Percentiles rank a stretch among this genome's conserved stretches.
phyloP scores from a whole-genome alignment of 192 early-diverging fungal species.

The Coemansia sp. region DNA sequence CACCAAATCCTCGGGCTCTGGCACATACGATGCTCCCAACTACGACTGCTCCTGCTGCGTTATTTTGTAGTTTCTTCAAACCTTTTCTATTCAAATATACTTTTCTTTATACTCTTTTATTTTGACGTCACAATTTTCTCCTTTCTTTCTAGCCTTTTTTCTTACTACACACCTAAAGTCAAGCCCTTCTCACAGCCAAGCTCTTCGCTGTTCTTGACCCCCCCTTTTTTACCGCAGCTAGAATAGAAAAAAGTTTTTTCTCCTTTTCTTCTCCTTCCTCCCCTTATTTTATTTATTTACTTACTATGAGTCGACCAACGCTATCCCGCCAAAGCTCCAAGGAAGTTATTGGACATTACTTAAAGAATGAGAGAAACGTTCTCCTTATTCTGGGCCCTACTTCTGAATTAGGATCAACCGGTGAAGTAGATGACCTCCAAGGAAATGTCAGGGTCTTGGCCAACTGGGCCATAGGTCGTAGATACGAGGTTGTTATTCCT shows the following conservation, averaged over 20 bases:
- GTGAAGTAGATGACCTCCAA: background rate
- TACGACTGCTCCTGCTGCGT: background rate
- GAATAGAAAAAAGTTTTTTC: too few species aligned
- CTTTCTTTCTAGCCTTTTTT: too few species aligned
- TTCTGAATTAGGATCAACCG: background rate
- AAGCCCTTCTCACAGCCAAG: too few species aligned
- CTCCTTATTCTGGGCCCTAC: background rate
- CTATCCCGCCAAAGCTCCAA: background rate
- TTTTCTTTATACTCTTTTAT: background rate
- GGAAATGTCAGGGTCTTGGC: background rate
- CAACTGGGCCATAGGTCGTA: background rate
- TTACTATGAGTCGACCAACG: background rate
- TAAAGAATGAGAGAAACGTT: background rate
- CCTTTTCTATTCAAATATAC: too few species aligned
- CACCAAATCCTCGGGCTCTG: too few species aligned
- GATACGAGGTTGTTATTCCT: background rate
- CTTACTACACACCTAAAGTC: too few species aligned
- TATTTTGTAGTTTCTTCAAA: background rate
- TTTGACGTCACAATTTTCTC: too few species aligned
- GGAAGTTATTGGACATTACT: background rate
- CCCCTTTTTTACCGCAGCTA: background rate
- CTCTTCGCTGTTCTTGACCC: background rate
- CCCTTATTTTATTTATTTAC: too few species aligned
- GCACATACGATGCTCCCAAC: background rate
- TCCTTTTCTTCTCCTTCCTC: too few species aligned